Evolutionary conservation across 2,329 filamentous ascomycete species (phyloP).

Genomic region (Penicillium sp.): DNA sequence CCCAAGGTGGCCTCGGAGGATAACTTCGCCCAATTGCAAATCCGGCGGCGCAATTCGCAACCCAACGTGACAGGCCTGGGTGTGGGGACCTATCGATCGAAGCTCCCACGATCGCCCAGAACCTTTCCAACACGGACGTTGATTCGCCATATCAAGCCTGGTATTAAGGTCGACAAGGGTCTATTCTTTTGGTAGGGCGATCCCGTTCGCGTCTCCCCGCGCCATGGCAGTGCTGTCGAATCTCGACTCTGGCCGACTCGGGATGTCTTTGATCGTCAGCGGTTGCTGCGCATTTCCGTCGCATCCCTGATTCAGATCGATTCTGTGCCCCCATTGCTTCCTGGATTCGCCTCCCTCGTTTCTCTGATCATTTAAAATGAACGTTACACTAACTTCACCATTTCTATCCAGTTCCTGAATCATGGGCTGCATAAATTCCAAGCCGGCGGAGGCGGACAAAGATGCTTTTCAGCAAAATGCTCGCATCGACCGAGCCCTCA

Average conservation of each 20-base stretch:
- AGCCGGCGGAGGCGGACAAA: slow-evolving; percentile 46
- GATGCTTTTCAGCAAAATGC: slow-evolving; percentile 49
- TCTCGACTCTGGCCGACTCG: slow-evolving; percentile 4
- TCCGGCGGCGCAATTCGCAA: slow-evolving; percentile 21
- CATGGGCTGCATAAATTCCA: slow-evolving; percentile 53
- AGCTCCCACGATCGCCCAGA: slow-evolving; percentile 9
- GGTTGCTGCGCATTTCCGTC: slow-evolving; percentile 12
- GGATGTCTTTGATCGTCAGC: slow-evolving; percentile 16
- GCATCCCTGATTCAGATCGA: slow-evolving; percentile 30
- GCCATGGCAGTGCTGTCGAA: slow-evolving; percentile 1
- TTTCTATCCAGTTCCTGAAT: slow-evolving; percentile 18
- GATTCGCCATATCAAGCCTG: slow-evolving; percentile 10
- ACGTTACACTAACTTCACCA: slow-evolving; percentile 1
- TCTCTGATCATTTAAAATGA: slow-evolving; percentile 13
- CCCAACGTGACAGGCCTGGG: slow-evolving; percentile 23
- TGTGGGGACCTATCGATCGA: slow-evolving; percentile 27
- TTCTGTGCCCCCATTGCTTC: not conserved
- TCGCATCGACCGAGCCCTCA: slow-evolving; percentile 85
- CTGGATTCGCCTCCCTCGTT: too few species aligned
- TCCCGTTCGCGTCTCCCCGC: slow-evolving; percentile 2
- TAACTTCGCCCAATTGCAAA: slow-evolving; percentile 29
- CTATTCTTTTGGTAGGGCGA: slow-evolving; percentile 9
- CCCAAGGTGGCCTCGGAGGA: slow-evolving; percentile 13
- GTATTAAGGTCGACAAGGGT: slow-evolving; percentile 8
- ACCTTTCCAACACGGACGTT: slow-evolving; percentile 4